Base-by-base conservation (phyloP, 2,329 filamentous ascomycete genomes). In the Colletotrichum destructivum region DNA sequence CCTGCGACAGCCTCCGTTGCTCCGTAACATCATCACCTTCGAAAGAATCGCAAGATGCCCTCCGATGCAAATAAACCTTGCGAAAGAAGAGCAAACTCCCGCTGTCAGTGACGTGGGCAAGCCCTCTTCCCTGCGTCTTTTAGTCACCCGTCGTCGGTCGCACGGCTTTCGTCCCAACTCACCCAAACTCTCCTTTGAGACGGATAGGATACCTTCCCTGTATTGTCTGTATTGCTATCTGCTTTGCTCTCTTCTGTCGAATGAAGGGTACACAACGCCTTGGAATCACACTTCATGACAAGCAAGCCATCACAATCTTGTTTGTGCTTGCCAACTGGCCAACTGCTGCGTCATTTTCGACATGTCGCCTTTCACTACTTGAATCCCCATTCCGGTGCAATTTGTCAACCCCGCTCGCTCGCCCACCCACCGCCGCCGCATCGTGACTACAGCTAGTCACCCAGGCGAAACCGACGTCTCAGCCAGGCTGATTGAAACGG, bases 81-180 rank as follows among this genome's bases (percentile, higher is more conserved):
- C 54, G 64, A 49, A 38, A 60, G 26, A 63, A 69, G 60, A 64
- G 59, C 69, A 72, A 61, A 69, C 69, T 72, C 69, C 65, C 66
- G 69, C 69, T 72, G 69, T 69, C 65, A 72, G 35, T 61, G 40
- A 60, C 66, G 59, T 52, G 35, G 23, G 49, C 31, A 47, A 64
- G 11, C 38, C n/a, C 62, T 56, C 44, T 49, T 38, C 35, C 31
- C 51, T 52, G 35, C 65, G 59, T 72, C 66, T 66, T 51, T 66
- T 42, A 63, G 69, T 61, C 59, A 69, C 69, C 59, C 69, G 46
- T 64, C 47, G 59, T 65, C 35, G 35, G 69, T 55, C 38, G n/a
- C 56, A 66, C 69, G 21, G 44, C 15, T 62, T 68, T 68, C 69
- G 23, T 72, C 69, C 69, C 60, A 69, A 47, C 54, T 72, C 47